phyloP scores from a whole-genome alignment of 257 asterid genomes.

The Rhazya stricta region DNA sequence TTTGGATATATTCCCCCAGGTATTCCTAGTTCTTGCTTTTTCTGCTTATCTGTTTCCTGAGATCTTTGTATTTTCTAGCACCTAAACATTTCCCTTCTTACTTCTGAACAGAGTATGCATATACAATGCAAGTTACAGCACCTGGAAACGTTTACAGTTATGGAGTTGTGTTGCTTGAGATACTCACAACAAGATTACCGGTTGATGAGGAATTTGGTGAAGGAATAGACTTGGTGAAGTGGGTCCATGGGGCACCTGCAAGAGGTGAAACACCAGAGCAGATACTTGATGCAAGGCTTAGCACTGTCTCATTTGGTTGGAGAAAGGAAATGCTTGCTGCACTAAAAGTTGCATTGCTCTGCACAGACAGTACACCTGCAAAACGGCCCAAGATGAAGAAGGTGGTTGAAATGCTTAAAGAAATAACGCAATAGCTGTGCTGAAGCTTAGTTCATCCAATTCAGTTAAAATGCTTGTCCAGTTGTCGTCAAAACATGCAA shows the following conservation, averaged over 20 bases:
- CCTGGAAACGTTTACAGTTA: constrained; percentile 97
- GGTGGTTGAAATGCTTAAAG: constrained; percentile 88
- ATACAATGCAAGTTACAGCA: constrained; percentile 98
- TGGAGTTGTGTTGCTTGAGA: constrained; percentile 91
- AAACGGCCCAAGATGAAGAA: constrained; percentile 92
- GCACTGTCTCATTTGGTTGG: constrained; percentile 87
- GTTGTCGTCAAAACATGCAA: neutral
- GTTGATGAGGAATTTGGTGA: constrained; percentile 96
- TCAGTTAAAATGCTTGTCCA: neutral
- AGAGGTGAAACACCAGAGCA: constrained; percentile 99
- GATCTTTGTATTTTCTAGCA: neutral
- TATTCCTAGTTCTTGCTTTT: constrained; percentile 17
- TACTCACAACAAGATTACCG: constrained; percentile 70
- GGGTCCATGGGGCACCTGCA: constrained; percentile 86
- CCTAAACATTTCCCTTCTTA: neutral
- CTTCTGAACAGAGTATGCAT: constrained; percentile 70
- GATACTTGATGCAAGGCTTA: constrained; percentile 84
- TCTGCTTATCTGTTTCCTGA: neutral
- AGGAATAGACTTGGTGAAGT: constrained; percentile 93
- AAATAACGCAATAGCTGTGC: constrained; percentile 21
- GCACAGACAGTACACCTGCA: constrained; percentile 88
- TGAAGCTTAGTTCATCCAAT: neutral
- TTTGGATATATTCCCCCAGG: constrained; percentile 99
- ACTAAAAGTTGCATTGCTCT: constrained; percentile 66
- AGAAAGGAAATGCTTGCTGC: constrained; percentile 96